Base-by-base conservation (phyloP, 768 basidiomycete species). In the Fibroporia radiculosa region DNA sequence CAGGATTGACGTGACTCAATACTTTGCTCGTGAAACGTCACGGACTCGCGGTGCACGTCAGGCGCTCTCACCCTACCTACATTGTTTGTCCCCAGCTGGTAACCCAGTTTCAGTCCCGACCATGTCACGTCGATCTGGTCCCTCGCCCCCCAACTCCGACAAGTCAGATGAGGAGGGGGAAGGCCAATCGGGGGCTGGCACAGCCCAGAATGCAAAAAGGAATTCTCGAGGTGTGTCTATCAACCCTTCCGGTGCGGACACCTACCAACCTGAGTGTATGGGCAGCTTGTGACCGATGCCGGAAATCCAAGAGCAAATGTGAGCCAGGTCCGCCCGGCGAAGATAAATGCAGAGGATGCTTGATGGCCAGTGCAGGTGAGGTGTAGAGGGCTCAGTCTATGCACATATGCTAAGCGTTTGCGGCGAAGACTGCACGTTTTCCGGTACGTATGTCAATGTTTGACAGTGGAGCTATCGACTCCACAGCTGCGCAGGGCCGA, bases 231-330 rank as follows among this genome's bases (percentile, higher is more conserved):
- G 38, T 39, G 11, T 12, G 38, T 16, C n/a, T 8, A 23, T 23
- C 7, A 22, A 20, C 20, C 38, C 18, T 36, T 11, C 35, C 35
- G 11, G 8, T 11, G 11, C 35, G 7, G 18, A 18, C 35, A 11
- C 11, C 35, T 8, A 8, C 18, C 8, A 18, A 31, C 29, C 8
- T 36, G 8, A 8, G 19, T 36, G 11, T 36, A 8, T 31, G 3
- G n/a, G 2, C 26, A 88, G 88, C 88, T 25, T 92, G 88, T 55
- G 88, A 91, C 68, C 84, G 88, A 53, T 92, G 88, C 56, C 71
- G 87, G 40, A 90, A 87, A 68, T 84, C 83, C 4, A 92, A 90
- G 65, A 85, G 83, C 66, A 89, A 89, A 62, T 91, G 89, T 60
- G 84, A 89, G 56, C 75, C 80, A 38, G 11, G 68, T 62, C 19